Evolutionary conservation across 2,329 filamentous ascomycete genomes (phyloP), one percentile per base, ranked within the genome.

Genomic region (Lojkania enalia): DNA sequence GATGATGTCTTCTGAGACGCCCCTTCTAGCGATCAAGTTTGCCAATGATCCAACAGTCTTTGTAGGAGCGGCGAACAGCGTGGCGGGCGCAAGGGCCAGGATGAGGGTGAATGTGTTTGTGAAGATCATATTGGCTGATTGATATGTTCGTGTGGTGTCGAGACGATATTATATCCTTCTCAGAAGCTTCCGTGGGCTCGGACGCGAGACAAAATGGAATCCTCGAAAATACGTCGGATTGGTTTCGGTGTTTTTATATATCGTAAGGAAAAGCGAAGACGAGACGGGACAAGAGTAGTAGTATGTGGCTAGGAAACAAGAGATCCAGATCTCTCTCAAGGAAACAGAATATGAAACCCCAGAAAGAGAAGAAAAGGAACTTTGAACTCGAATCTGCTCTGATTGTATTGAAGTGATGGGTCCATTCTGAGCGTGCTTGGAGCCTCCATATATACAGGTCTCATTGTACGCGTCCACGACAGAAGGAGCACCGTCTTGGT

Each of bases 31-130:
- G 43, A 61, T 48, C 30, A 57, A 44, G 12, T 31, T 46, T 44
- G 19, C 47, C 51, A 63, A 49, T 32, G 59, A 60, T 20, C 57
- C 51, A 37, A 45, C 36, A 3, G 51, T 53, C 23, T 50, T 39
- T 25, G 64, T 64, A 6, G 67, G 67, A 31, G 63, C 64, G 18
- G 67, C 67, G 49, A 68, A 49, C 42, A 70, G 40, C 15, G 55
- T 49, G 13, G 59, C 42, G 32, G 66, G 66, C 49, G 65, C 61
- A 44, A 71, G 49, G 32, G 66, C 63, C 56, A 67, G 46, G 57
- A 67, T 32, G 44, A 69, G 48, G 9, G 58, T 50, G 53, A 67
- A 30, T 15, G 60, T 50, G 32, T 54, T 56, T 39, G 62, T 52
- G 63, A 68, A 69, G 53, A 67, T 56, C 67, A 71, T 71, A 37